Conservation (phyloP, 257 asterid genomes). For the Fraxinus americana region DNA sequence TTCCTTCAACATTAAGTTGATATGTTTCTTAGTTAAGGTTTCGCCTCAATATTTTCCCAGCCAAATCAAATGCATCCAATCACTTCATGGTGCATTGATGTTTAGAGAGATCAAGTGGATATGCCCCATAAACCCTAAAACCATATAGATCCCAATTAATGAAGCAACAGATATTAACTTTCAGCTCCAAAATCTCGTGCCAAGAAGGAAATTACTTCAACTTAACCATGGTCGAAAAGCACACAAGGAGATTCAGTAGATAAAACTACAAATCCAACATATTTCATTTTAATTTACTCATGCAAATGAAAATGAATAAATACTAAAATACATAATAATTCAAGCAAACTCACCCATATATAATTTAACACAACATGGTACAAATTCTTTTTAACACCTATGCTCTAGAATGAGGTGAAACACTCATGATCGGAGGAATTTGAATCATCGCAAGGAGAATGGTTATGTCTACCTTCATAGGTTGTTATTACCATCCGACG, state of each 20-base stretch:
- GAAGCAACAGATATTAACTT: neutral
- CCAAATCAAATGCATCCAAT: too few species aligned
- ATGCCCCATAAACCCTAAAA: too few species aligned
- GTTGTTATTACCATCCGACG: slow-evolving; percentile 95
- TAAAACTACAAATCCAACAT: neutral
- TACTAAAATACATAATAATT: neutral
- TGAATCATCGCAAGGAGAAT: slow-evolving; percentile 86
- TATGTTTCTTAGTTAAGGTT: too few species aligned
- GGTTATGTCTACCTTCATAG: slow-evolving; percentile 96
- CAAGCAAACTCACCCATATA: neutral
- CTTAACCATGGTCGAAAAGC: neutral
- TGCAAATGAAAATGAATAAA: neutral
- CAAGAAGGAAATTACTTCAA: neutral
- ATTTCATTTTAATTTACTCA: neutral
- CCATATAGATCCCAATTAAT: neutral
- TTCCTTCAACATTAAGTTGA: too few species aligned
- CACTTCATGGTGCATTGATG: too few species aligned
- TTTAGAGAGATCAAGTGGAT: too few species aligned
- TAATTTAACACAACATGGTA: neutral
- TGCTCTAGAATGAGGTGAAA: slow-evolving; percentile 50
- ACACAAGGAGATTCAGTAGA: neutral
- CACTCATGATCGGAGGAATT: slow-evolving; percentile 84
- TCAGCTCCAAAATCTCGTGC: neutral
- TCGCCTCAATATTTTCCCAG: too few species aligned
- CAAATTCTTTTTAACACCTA: neutral